phyloP scores from a whole-genome alignment of 2,329 filamentous ascomycete genomes.

The Alternaria sp. region DNA sequence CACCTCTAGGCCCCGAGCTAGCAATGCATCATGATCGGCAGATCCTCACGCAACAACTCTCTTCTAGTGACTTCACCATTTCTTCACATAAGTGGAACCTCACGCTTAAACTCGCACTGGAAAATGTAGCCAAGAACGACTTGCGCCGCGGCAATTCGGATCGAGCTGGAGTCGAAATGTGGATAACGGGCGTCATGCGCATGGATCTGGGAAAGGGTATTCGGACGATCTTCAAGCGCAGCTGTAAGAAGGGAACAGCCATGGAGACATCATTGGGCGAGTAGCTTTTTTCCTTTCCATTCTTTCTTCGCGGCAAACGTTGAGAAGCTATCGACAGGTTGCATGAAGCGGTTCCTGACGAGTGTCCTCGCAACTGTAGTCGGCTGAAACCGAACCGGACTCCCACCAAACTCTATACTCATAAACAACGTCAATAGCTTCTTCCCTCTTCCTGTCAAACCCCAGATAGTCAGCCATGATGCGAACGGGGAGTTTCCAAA shows the following conservation, averaged over 20 bases:
- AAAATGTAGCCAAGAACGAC: slow-evolving; percentile 1
- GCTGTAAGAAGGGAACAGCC: background rate
- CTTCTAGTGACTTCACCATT: slow-evolving; percentile 5
- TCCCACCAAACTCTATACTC: background rate
- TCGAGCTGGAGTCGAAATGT: background rate
- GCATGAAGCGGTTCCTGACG: slow-evolving; percentile 3
- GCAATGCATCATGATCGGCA: slow-evolving; percentile 20
- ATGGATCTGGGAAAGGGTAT: background rate
- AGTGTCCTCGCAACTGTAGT: background rate
- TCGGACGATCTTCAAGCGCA: slow-evolving; percentile 4
- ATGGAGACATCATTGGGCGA: background rate
- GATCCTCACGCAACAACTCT: slow-evolving; percentile 3
- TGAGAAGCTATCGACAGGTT: background rate
- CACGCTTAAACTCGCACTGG: background rate
- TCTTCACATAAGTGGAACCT: background rate
- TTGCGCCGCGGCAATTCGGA: slow-evolving; percentile 1
- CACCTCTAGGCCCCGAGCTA: background rate
- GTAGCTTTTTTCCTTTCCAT: background rate
- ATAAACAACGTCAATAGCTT: slow-evolving; percentile 4
- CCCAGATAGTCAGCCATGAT: background rate
- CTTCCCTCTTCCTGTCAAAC: background rate
- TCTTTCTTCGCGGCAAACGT: background rate
- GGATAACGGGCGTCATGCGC: slow-evolving; percentile 5
- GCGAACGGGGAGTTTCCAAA: background rate
- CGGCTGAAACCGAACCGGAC: background rate